Evolutionary conservation across 192 early-diverging fungal genomes (phyloP).

Genomic region (Physocladia obscura): DNA sequence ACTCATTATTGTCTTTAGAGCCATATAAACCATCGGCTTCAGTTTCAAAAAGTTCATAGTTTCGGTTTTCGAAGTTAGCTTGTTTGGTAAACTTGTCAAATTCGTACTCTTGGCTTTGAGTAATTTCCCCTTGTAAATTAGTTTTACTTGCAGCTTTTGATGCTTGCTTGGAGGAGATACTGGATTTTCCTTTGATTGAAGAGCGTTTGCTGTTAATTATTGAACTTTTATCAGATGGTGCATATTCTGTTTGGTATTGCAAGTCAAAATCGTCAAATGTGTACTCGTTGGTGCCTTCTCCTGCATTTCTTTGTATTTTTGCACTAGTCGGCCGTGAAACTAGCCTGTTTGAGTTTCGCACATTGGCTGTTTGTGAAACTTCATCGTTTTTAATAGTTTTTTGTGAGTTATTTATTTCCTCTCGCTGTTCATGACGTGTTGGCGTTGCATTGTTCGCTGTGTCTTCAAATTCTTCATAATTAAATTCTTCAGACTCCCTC

Average conservation of each 20-base stretch:
- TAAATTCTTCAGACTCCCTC: too few species aligned
- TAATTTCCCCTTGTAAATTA: too few species aligned
- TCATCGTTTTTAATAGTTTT: too few species aligned
- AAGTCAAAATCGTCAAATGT: conserved; percentile 13
- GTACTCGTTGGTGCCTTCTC: background rate
- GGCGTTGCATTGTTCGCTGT: too few species aligned
- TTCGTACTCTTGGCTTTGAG: too few species aligned
- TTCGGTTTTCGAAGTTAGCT: background rate
- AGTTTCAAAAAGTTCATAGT: background rate
- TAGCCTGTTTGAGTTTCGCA: too few species aligned
- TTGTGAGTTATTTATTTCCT: too few species aligned
- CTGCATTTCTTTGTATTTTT: too few species aligned
- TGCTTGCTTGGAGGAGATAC: background rate
- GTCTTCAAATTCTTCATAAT: too few species aligned
- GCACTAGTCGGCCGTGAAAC: too few species aligned
- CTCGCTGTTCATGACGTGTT: too few species aligned
- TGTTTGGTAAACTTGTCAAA: background rate
- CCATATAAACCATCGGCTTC: background rate
- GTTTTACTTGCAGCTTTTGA: background rate
- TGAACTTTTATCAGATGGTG: background rate
- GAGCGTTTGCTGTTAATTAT: background rate
- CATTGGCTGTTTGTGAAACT: too few species aligned
- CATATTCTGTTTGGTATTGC: background rate
- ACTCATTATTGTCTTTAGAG: background rate
- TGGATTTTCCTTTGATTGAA: background rate